These are phyloP conservation scores for Lipomyces kockii DNA, from an alignment of 805 yeast genomes.

Conservation along the genomic window DNA sequence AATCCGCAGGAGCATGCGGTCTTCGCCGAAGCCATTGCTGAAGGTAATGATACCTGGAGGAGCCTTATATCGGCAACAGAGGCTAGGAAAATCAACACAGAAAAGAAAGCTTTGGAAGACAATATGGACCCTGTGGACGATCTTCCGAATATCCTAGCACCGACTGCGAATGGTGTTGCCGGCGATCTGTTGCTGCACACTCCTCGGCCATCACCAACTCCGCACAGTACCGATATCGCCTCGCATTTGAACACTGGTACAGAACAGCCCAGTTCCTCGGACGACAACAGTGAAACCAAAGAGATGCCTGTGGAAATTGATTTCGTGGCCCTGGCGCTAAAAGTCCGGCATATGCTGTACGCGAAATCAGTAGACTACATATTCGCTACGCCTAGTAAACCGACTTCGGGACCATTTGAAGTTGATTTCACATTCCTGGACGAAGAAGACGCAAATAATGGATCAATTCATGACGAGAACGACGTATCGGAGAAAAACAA, in stretches of 20 bases:
- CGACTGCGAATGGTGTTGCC: neutral
- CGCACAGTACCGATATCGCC: neutral
- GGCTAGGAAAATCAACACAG: conserved; percentile 8
- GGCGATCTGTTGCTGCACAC: conserved; percentile 12
- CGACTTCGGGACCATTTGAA: conserved; percentile 32
- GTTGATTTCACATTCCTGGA: conserved; percentile 39
- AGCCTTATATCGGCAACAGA: conserved; percentile 37
- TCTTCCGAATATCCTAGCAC: neutral
- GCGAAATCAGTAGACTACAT: conserved; percentile 44
- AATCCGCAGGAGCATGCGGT: conserved; percentile 47
- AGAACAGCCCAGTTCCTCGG: neutral
- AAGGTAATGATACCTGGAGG: conserved; percentile 45
- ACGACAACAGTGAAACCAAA: conserved; percentile 2
- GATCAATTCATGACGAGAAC: neutral
- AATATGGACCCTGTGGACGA: neutral
- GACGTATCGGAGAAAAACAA: conserved; percentile 11
- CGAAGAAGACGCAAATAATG: conserved; percentile 21
- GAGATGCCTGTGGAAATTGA: conserved; percentile 38
- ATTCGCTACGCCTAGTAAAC: conserved; percentile 36
- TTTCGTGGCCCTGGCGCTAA: conserved; percentile 45
- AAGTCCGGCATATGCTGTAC: conserved; percentile 50
- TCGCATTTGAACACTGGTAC: neutral
- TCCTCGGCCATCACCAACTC: conserved; percentile 19
- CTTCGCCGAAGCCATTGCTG: conserved; percentile 43
- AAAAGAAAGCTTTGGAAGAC: neutral